Evolutionary conservation across 768 basidiomycete species (phyloP).

Genomic region (Termitomyces sp.): DNA sequence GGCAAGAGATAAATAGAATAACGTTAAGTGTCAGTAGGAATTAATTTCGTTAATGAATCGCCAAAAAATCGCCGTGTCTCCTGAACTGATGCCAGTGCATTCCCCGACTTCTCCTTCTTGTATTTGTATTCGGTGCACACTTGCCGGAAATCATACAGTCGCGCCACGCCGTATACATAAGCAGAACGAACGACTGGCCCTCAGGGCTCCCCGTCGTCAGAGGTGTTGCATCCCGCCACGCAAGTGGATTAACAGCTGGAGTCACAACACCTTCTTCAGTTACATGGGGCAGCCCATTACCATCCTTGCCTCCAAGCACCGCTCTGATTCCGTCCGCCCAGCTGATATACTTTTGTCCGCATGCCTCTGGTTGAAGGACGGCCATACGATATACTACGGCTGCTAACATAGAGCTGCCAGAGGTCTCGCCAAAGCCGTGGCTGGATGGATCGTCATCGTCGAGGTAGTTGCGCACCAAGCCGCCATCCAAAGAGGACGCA

Average conservation of each 20-base stretch:
- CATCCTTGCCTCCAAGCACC: constrained; percentile 16
- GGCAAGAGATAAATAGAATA: neutral
- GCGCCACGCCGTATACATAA: constrained; percentile 36
- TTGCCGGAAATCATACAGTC: constrained; percentile 24
- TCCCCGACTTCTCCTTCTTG: neutral
- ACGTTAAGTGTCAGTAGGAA: neutral
- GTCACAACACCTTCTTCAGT: constrained; percentile 26
- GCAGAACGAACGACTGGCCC: constrained; percentile 30
- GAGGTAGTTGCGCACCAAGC: constrained; percentile 37
- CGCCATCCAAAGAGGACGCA: constrained; percentile 21
- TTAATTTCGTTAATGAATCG: neutral
- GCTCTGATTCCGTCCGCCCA: constrained; percentile 31
- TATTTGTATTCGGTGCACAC: neutral
- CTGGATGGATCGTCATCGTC: constrained; percentile 20
- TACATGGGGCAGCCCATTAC: constrained; percentile 21
- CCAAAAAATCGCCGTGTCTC: neutral
- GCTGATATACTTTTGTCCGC: constrained; percentile 22
- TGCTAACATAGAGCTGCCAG: constrained; percentile 36
- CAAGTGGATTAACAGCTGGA: constrained; percentile 33
- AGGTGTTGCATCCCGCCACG: constrained; percentile 24
- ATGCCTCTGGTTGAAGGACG: constrained; percentile 24
- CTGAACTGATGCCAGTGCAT: neutral
- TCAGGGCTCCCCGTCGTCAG: constrained; percentile 31
- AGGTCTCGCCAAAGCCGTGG: constrained; percentile 38
- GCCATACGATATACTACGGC: constrained; percentile 35